These are phyloP conservation scores for Cystobasidiaceae sp. DNA, from an alignment of 1,284 basidiomycete genomes.

Conservation along the genomic window DNA sequence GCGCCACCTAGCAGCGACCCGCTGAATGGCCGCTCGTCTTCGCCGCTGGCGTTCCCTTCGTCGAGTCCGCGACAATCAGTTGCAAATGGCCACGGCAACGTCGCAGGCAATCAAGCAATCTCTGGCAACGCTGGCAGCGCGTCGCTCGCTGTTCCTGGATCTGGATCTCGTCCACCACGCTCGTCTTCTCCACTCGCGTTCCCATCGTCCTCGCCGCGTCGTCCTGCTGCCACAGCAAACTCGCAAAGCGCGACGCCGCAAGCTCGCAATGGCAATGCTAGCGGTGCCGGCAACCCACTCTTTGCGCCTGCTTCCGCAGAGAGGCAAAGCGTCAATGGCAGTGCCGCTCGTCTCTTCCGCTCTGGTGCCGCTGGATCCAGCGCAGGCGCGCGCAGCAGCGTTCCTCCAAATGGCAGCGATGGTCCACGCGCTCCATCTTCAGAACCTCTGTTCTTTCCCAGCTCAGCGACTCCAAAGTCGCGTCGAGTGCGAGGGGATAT, in stretches of 20 bases:
- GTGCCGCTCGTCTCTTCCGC: slow-evolving; percentile 2
- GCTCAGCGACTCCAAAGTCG: slow-evolving; percentile 38
- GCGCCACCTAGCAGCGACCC: not conserved
- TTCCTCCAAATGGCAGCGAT: not conserved
- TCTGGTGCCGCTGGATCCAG: slow-evolving; percentile 33
- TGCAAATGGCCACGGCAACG: slow-evolving; percentile 31
- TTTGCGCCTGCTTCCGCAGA: slow-evolving; percentile 34
- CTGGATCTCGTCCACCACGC: not conserved
- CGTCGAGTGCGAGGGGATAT: slow-evolving; percentile 61
- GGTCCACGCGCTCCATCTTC: slow-evolving; percentile 26
- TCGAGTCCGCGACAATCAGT: slow-evolving; percentile 57
- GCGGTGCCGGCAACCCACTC: slow-evolving; percentile 23
- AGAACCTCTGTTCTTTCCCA: slow-evolving; percentile 49
- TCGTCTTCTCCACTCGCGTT: slow-evolving; percentile 26
- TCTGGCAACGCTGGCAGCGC: not conserved
- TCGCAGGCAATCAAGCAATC: slow-evolving; percentile 7
- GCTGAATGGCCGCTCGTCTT: slow-evolving; percentile 53
- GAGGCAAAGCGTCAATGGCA: slow-evolving; percentile 16
- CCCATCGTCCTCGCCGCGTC: slow-evolving; percentile 20
- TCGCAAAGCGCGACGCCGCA: slow-evolving; percentile 25
- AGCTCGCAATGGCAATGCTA: slow-evolving; percentile 16
- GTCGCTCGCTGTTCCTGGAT: not conserved
- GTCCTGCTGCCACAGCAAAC: not conserved
- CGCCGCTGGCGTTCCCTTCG: slow-evolving; percentile 62
- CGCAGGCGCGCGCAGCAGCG: not conserved